Evolutionary conservation across 768 basidiomycete genomes (phyloP).

Genomic region (Filobasidium floriforme): DNA sequence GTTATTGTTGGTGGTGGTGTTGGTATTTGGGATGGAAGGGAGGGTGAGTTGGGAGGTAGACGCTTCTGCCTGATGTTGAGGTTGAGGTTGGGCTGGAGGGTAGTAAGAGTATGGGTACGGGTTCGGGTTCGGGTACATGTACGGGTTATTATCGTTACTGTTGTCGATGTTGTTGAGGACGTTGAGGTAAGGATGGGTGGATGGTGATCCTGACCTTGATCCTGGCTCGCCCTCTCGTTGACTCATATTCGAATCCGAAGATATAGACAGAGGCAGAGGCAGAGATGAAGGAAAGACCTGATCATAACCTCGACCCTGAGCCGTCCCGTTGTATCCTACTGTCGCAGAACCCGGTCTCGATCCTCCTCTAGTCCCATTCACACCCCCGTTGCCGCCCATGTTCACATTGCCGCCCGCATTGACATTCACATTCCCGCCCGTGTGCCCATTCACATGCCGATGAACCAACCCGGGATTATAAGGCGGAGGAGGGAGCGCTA

Average conservation of each 20-base stretch:
- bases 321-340: too few relatives aligned
- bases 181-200: background rate
- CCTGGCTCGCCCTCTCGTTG: background rate
- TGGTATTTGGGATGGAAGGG: background rate
- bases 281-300: too few relatives aligned
- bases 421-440: too few relatives aligned
- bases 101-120: background rate
- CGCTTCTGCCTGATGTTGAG: slow-evolving; percentile 2
- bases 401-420: too few relatives aligned
- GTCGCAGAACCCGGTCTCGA: too few relatives aligned
- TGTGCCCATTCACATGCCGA: background rate
- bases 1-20: background rate
- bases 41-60: background rate
- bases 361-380: too few relatives aligned
- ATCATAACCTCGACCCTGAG: background rate
- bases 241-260: background rate
- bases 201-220: background rate
- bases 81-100: too few relatives aligned
- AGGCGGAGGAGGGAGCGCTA: slow-evolving; percentile 17
- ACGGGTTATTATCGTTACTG: too few relatives aligned
- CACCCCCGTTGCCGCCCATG: too few relatives aligned
- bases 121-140: too few relatives aligned
- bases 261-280: too few relatives aligned
- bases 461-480: slow-evolving; percentile 4
- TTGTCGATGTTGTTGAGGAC: too few relatives aligned